Evolutionary conservation across 2,329 filamentous ascomycete species (phyloP), one percentile per base, ranked within the genome.

Genomic region (Polychaeton citri): DNA sequence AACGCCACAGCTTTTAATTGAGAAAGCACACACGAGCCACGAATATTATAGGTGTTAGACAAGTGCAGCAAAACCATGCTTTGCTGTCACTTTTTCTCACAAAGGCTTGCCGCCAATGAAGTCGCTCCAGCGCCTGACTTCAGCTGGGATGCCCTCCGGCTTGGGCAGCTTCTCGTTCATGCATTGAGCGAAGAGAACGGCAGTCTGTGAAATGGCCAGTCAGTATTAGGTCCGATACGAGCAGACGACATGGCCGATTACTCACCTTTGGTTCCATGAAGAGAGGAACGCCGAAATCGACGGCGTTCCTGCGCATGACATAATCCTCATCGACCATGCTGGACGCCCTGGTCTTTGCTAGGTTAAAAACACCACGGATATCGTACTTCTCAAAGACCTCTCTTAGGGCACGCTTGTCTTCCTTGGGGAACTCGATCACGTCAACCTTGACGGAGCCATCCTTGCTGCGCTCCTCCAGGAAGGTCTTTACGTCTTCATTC

Each of bases 251-350:
- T 32, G 21, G 6, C 7, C n/a, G n/a, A n/a, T 38, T 46, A 60
- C 75, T 66, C 69, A 92, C 86, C 79, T 90, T 88, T 37, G 87
- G 85, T 68, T 96, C 88, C 87, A 95, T 95, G 63, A 98, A 96
- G 38, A 98, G 70, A 33, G 90, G 90, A 20, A 96, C 86, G 50
- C 88, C 88, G 60, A 98, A 98, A 65, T 98, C 90, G 38, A 98
- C 90, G 19, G 90, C 90, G 57, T 98, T 98, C 58, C 90, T 77
- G 54, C 90, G 77, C 88, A 96, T 96, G 38, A 98, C 86, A 54
- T 98, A 98, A 68, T 98, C 87, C 54, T 92, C 84, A 57, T 98
- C 90, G 42, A 82, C 67, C 42, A 84, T 69, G 24, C 81, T 88
- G 70, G 83, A 87, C 42, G 78, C 90, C 54, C 87, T 73, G 48